Base-by-base conservation (phyloP, 371 early-diverging fungal species). In the Syncephalastrum sp. region DNA sequence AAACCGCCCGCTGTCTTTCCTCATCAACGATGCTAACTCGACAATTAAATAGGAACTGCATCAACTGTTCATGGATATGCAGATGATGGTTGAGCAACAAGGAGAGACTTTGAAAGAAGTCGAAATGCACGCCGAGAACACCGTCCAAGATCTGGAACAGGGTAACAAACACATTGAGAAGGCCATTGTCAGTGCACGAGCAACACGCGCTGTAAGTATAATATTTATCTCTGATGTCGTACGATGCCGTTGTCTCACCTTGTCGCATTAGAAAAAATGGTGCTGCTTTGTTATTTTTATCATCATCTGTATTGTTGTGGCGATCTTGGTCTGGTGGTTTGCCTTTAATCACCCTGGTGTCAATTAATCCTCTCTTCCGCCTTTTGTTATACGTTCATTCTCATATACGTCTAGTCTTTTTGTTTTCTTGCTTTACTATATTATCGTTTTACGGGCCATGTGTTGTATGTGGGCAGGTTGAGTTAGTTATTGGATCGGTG, bases 41-140 rank as follows among this genome's bases (percentile, higher is more conserved):
- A 52, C 24, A 6, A 29, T 8, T 47, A 43, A 44, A 16, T 76
- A 91, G 88, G 95, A 95, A 82, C 68, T 95, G 49, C 91, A 91
- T 65, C 88, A 91, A 73, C 73, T 95, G 50, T 95, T 93, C 64
- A 81, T 89, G 54, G 94, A 95, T 67, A 92, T 95, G 93, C 85
- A 92, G 51, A 91, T 91, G 58, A 72, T 93, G 61, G 91, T 94
- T 7, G 86, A 88, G 42, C 82, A 86, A 14, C 94, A 94, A 65
- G 93, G 88, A 23, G 87, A 88, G 47, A 60, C 83, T 12, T 52
- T 95, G 21, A 82, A 87, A 47, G 79, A 88, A 50, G 86, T 94
- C 21, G 93, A 92, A 62, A 62, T 68, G 7, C 73, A 89, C 64
- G 85, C 87, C 0, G 72, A 81, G 15, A 75, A 81, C 49, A 81